These are phyloP conservation scores for Auxenochlorella pyrenoidosa DNA, from an alignment of 139 green algal genomes.

Conservation along the genomic window DNA sequence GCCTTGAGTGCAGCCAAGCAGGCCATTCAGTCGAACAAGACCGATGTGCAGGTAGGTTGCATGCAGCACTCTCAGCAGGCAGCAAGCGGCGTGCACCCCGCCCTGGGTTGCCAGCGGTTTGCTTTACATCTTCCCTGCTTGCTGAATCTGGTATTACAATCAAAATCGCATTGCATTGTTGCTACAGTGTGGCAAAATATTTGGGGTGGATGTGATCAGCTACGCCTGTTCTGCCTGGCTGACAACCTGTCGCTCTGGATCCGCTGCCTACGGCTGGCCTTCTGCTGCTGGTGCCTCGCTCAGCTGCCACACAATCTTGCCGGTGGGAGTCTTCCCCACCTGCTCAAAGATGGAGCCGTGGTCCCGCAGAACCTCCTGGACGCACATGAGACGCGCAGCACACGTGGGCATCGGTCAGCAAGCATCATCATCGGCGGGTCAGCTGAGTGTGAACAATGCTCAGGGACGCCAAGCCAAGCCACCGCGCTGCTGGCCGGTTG, in stretches of 20 bases:
- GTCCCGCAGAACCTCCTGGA: slow-evolving; percentile 27
- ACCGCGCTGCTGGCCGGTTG: too few species aligned
- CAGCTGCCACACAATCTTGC: slow-evolving; percentile 39
- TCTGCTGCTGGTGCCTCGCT: not conserved
- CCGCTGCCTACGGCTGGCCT: not conserved
- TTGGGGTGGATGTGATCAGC: too few species aligned
- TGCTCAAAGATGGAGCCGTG: slow-evolving; percentile 22
- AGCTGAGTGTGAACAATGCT: not conserved
- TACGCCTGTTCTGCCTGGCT: not conserved
- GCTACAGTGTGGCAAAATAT: too few species aligned
- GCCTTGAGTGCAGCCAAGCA: too few species aligned
- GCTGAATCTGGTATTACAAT: not conserved
- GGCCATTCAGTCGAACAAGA: too few species aligned
- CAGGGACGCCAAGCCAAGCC: not conserved
- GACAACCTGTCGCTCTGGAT: too few species aligned
- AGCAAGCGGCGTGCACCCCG: too few species aligned
- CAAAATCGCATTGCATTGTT: too few species aligned
- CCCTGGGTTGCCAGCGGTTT: not conserved
- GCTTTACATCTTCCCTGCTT: not conserved
- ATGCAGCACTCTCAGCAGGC: too few species aligned
- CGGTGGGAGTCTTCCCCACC: slow-evolving; percentile 25
- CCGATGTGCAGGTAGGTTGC: too few species aligned
- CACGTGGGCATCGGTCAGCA: too few species aligned
- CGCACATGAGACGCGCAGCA: not conserved
- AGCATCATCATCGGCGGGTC: not conserved